Base-by-base conservation (phyloP, 768 basidiomycete species). In the Arthromyces matolae region DNA sequence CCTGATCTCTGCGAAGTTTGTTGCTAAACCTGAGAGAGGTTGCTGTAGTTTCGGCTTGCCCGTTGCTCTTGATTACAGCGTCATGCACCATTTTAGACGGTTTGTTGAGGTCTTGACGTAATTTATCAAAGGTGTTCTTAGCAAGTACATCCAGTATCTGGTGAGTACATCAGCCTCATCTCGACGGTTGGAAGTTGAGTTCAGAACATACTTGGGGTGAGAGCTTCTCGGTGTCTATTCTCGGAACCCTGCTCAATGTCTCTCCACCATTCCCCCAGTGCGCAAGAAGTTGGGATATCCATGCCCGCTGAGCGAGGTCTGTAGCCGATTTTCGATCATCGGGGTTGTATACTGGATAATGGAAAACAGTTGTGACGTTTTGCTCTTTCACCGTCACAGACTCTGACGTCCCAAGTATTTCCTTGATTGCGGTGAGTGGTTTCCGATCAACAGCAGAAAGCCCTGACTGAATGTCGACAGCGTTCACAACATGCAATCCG, bases 381-480 rank as follows among this genome's bases (percentile, higher is more conserved):
- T 67, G 58, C 3, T 62, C 55, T n/a, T 60, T 64, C 39, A 78
- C 56, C 18, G 63, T 62, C 9, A 68, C 59, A 5, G 57, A n/a
- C n/a, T n/a, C n/a, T n/a, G n/a, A 60, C 24, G 69, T 61, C 1
- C 73, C 77, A 3, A 77, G 56, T 22, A 73, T 64, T 1, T 58
- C 67, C 51, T 67, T 58, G 52, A 83, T 72, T 0, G 72, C 66
- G 2, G 60, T 62, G 6, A 73, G 43, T 5, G 79, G 75, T 29
- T 67, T 65, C 24, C 77, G 71, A 39, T 65, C 60, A 5, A 60
- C 50, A 8, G 65, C 65, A 6, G 68, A 64, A 54, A 75, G 75
- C 3, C 68, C 73, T 4, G 76, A 77, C 53, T 84, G 81, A 18
- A 86, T 71, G 55, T 84, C 81, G 31, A 84, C 60, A n/a, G 70